Base-by-base conservation (phyloP, 371 early-diverging fungal genomes). In the Mucor mucedo region DNA sequence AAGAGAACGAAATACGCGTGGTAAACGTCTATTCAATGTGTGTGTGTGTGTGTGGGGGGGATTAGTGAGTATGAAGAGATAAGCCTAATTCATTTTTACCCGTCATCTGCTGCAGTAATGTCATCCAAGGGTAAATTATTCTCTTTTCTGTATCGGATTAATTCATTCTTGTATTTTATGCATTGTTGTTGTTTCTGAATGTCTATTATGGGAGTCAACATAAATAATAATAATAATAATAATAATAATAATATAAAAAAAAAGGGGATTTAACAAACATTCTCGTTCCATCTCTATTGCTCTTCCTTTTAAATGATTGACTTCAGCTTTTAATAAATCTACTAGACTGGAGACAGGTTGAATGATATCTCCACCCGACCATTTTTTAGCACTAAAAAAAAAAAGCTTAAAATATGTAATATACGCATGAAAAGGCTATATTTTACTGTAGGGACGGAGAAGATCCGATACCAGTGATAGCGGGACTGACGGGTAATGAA, bases 201-300 rank as follows among this genome's bases (percentile, higher is more conserved):
- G 52, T 83, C 86, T 85, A 50, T 9, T 29, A 41, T 21, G 21
- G 21, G 5, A 28, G 28, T 28, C 9, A 27, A 48, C 49, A 48
- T 29, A 30, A 28, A 13, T 2, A 11, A 30, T 10, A 3, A 30
- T 10, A 28, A n/a, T n/a, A n/a, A n/a, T n/a, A n/a, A n/a, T n/a
- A n/a, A n/a, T n/a, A n/a, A n/a, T n/a, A n/a, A n/a, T n/a, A n/a
- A n/a, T n/a, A n/a, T n/a, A n/a, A n/a, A 32, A 30, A 50, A 28
- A 32, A 29, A 32, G 10, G 47, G 41, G 21, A 21, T 21, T 21
- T 21, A 21, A 78, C 50, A 62, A 80, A 85, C 89, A 85, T 81
- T 93, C 93, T 65, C 85, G 87, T 68, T 91, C 91, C 64, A 90
- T 83, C 49, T 91, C 91, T n/a, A 80, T 73, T 28, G 89, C 69